phyloP scores from a whole-genome alignment of 75 land plant species.

The Pseudotsuga menziesii region DNA sequence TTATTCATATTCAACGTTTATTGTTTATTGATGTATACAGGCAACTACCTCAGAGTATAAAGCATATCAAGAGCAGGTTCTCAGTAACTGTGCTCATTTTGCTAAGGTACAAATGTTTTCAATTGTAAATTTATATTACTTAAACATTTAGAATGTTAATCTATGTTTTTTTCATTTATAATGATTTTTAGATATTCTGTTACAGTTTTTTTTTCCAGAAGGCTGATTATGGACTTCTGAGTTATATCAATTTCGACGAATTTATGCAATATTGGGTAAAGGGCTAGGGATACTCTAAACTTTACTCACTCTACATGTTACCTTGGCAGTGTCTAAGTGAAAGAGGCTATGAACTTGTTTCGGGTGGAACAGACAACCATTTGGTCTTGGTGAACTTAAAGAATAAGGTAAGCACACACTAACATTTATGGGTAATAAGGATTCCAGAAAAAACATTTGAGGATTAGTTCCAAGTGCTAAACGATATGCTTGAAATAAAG shows the following conservation, averaged over 20 bases:
- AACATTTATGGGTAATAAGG: too few relatives aligned
- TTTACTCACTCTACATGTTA: neutral
- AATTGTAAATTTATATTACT: neutral
- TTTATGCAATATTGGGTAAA: neutral
- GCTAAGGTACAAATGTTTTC: constrained; percentile 30
- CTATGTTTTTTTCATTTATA: neutral
- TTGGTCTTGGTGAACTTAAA: constrained; percentile 87
- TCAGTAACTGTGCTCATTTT: constrained; percentile 44
- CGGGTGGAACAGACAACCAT: constrained; percentile 97
- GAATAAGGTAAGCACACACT: constrained; percentile 55
- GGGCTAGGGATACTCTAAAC: neutral
- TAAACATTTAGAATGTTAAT: neutral
- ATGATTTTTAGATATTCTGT: neutral
- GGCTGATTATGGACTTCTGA: neutral
- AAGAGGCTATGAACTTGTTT: constrained; percentile 88
- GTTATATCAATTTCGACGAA: neutral
- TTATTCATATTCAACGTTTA: neutral
- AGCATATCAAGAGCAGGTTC: constrained; percentile 57
- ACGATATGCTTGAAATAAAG: too few relatives aligned
- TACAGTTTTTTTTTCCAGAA: neutral
- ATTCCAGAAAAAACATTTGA: too few relatives aligned
- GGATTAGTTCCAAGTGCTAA: too few relatives aligned
- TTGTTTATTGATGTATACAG: constrained; percentile 22
- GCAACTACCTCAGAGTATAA: constrained; percentile 55
- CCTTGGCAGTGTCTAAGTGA: constrained; percentile 53